Evolutionary conservation across 768 basidiomycete genomes (phyloP).

Genomic region (Mycena galopus): DNA sequence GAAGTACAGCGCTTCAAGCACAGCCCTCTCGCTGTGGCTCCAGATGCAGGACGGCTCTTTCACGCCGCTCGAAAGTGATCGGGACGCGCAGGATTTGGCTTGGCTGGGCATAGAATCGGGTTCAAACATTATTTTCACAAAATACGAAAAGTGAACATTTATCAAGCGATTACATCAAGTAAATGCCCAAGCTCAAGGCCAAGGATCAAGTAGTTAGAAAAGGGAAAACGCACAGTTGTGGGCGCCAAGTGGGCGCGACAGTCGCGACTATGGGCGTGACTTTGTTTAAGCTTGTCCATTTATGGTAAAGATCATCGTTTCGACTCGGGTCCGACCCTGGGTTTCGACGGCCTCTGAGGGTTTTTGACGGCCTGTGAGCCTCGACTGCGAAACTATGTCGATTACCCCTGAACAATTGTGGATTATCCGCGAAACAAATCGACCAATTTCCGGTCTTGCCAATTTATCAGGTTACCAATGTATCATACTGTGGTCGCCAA

Average conservation of each 20-base stretch:
- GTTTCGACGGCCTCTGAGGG: too few relatives aligned
- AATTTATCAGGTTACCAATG: constrained; percentile 6
- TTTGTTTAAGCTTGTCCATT: constrained; percentile 1
- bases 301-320: neutral
- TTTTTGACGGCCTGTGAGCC: too few relatives aligned
- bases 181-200: constrained; percentile 9
- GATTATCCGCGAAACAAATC: too few relatives aligned
- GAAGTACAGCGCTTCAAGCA: constrained; percentile 48
- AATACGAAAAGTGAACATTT: constrained; percentile 32
- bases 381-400: neutral
- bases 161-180: constrained; percentile 10
- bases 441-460: neutral
- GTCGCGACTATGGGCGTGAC: neutral
- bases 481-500: constrained; percentile 10
- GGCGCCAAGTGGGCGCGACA: constrained; percentile 12
- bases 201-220: neutral
- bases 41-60: constrained; percentile 63
- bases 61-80: constrained; percentile 58
- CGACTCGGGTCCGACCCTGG: too few relatives aligned
- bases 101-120: constrained; percentile 82
- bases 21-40: constrained; percentile 65
- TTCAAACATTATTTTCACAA: constrained; percentile 54
- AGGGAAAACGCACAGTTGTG: neutral
- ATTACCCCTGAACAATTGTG: too few relatives aligned
- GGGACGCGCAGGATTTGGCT: constrained; percentile 67